Base-by-base conservation (phyloP, 2,329 filamentous ascomycete genomes). In the Fusarium staphyleae region DNA sequence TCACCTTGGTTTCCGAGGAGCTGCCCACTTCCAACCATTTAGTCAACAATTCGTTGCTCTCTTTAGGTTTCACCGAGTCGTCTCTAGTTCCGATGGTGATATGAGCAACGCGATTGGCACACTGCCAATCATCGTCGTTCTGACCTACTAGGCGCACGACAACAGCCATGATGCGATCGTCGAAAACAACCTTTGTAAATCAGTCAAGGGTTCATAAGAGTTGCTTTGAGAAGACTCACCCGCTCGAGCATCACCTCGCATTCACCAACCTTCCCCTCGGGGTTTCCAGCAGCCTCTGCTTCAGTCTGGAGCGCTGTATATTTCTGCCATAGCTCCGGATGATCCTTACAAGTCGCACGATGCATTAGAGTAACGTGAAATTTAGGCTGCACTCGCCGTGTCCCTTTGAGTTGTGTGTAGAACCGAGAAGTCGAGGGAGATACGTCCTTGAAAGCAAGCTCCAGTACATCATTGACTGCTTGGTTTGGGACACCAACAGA, bases 281-380 rank as follows among this genome's bases (percentile, higher is more conserved):
- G 55, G 26, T 60, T 60, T 0, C 68, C 71, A 10, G 63, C 59
- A 8, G 68, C 75, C 28, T 76, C 73, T 2, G 75, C 75, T 29
- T 75, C 70, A 10, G 72, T 72, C 63, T 90, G 85, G 1, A 90
- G 74, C n/a, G 81, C 75, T 5, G 70, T 72, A 64, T 97, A 93
- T 48, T 80, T 82, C 47, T 87, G 76, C 95, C 95, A 99, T 47
- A 93, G 78, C 8, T 87, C 83, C 0, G 87, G 82, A 59, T 87
- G 74, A 24, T 87, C 75, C 33, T 79, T 78, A 9, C 84, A 77
- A 3, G 77, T 78, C 10, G 87, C 86, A 39, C 88, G 87, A 73
- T 99, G 95, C 72, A 97, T 91, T 32, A 99, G 82, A 0, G 95
- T 99, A 52, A 99, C 90, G 71, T 99, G 95, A 72, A 98, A 99